phyloP scores from a whole-genome alignment of 148 eudicot species.

The Chenopodium suecicum region DNA sequence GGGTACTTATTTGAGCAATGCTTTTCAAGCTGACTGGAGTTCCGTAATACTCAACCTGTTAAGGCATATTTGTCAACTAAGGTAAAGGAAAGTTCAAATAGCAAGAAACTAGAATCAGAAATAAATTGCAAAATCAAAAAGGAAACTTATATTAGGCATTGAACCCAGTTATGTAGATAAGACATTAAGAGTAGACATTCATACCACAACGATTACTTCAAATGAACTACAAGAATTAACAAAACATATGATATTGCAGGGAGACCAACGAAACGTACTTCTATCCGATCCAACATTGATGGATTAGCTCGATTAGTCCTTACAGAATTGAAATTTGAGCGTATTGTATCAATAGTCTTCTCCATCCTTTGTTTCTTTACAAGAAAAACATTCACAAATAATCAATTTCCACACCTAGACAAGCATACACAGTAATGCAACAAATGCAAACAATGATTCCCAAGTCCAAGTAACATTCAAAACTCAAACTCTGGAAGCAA shows the following conservation, averaged over 20 bases:
- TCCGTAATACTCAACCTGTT: conserved; percentile 94
- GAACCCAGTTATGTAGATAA: neutral
- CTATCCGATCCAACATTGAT: conserved; percentile 78
- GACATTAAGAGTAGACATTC: neutral
- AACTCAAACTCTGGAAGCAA: neutral
- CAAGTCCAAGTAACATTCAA: neutral
- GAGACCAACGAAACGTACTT: conserved; percentile 41
- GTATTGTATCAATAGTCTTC: conserved; percentile 75
- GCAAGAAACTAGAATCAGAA: neutral
- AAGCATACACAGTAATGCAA: neutral
- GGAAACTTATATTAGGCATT: neutral
- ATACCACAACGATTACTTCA: neutral
- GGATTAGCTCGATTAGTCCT: conserved; percentile 88
- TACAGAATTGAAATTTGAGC: conserved; percentile 73
- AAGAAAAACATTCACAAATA: conserved; percentile 19
- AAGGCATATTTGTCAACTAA: conserved; percentile 9
- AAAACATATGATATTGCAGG: neutral
- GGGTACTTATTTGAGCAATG: conserved; percentile 91
- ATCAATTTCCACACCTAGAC: neutral
- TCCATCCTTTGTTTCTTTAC: conserved; percentile 91
- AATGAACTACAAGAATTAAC: neutral
- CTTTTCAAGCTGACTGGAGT: conserved; percentile 85
- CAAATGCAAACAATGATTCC: neutral
- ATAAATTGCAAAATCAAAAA: neutral
- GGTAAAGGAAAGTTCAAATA: conserved; percentile 6